phyloP scores from a whole-genome alignment of 768 basidiomycete species.

The Galerina sulciceps region DNA sequence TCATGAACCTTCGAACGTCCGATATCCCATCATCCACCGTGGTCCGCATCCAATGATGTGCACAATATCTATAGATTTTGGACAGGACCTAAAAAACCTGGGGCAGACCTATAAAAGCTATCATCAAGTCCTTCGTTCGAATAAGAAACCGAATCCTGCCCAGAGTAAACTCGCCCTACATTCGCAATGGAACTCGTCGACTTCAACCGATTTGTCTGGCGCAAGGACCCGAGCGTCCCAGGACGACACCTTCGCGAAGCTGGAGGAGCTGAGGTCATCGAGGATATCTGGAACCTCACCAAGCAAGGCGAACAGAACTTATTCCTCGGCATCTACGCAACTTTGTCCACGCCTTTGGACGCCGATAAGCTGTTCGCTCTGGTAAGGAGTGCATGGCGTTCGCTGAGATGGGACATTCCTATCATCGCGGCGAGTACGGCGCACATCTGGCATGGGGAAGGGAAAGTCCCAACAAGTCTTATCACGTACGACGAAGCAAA shows the following conservation, averaged over 20 bases:
- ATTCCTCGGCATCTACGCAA: conserved; percentile 19
- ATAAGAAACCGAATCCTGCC: not conserved
- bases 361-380: conserved; percentile 4
- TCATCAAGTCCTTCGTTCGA: not conserved
- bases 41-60: too few relatives aligned
- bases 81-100: too few relatives aligned
- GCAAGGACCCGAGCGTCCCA: conserved; percentile 13
- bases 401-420: conserved; percentile 24
- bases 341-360: conserved; percentile 1
- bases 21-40: too few relatives aligned
- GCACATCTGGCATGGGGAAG: conserved; percentile 13
- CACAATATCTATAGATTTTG: too few relatives aligned
- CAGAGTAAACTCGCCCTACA: not conserved
- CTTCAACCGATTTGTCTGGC: conserved; percentile 19
- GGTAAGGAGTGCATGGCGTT: conserved; percentile 16
- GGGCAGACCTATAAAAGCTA: too few relatives aligned
- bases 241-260: conserved; percentile 20
- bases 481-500: conserved; percentile 20
- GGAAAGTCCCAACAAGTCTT: conserved; percentile 13
- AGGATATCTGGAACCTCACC: conserved; percentile 24
- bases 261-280: conserved; percentile 22
- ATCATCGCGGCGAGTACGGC: conserved; percentile 17
- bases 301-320: conserved; percentile 25
- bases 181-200: conserved; percentile 9
- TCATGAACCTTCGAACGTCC: too few relatives aligned